These are phyloP conservation scores for Trametes elegans DNA, from an alignment of 768 basidiomycete species.

Conservation along the genomic window DNA sequence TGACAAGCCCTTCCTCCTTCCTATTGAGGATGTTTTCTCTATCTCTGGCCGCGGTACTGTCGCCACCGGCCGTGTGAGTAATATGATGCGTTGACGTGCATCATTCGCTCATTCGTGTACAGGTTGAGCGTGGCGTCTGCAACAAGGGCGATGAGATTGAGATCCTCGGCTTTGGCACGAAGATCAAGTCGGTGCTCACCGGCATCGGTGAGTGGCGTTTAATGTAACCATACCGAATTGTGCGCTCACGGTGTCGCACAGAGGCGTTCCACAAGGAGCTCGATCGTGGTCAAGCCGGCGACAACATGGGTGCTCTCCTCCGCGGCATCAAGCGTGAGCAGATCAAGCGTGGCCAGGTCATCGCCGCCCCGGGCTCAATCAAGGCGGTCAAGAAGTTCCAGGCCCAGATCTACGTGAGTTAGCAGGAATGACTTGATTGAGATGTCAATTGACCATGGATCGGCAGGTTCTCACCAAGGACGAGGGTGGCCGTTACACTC, in stretches of 20 bases:
- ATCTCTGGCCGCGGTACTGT: conserved; percentile 99
- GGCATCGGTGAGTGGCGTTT: conserved; percentile 68
- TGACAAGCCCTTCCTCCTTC: conserved; percentile 97
- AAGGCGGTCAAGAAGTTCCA: conserved; percentile 94
- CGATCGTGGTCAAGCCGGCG: conserved; percentile 95
- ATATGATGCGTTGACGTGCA: neutral
- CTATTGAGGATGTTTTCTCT: conserved; percentile 95
- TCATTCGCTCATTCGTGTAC: neutral
- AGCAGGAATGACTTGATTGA: neutral
- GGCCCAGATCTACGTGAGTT: conserved; percentile 82
- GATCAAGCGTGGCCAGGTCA: conserved; percentile 88
- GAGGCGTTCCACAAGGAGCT: conserved; percentile 99
- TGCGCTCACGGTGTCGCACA: conserved; percentile 28
- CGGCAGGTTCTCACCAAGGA: conserved; percentile 87
- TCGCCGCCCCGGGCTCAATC: conserved; percentile 85
- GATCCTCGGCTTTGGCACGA: conserved; percentile 79
- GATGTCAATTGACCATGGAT: neutral
- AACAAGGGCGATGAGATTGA: conserved; percentile 93
- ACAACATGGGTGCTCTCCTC: conserved; percentile 97
- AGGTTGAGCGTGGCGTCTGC: conserved; percentile 91
- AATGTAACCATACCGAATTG: neutral
- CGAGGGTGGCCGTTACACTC: conserved; percentile 83
- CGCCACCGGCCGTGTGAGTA: conserved; percentile 83
- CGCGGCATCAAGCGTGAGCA: conserved; percentile 98
- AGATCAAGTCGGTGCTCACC: conserved; percentile 90